Evolutionary conservation across 768 basidiomycete species (phyloP), one percentile per base, ranked within the genome.

Genomic region (Mycena olivaceomarginata): DNA sequence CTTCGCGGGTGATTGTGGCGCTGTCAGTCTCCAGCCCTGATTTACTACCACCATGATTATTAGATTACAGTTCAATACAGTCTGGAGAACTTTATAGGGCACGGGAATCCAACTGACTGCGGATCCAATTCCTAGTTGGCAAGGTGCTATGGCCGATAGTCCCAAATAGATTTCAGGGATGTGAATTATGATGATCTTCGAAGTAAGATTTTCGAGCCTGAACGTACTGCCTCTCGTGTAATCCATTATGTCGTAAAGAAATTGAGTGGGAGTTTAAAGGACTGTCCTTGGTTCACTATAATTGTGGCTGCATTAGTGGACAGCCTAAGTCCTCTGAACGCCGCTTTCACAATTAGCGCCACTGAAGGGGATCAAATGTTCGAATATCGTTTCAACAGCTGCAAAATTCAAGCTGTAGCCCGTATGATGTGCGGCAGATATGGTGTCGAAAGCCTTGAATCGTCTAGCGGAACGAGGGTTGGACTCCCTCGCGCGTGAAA

Each of bases 381-480:
- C 43, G n/a, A 45, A 65, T 20, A 12, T 65, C 41, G 25, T n/a
- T 45, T 22, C 43, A 65, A 65, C 41, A 15, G 10, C 43, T 25
- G 43, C 63, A 65, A 45, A 63, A 65, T 45, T 65, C 63, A 9
- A 65, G 43, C 39, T 65, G 63, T 12, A 65, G 63, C 63, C 62
- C 63, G 13, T 45, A 65, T 41, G 22, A 65, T 45, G 22, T 65
- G 43, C 12, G 41, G 63, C 5, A 46, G 43, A 65, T 22, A 25
- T 65, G n/a, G 22, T 25, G 41, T 45, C 18, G 5, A 65, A 25
- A n/a, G 13, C 22, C 37, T 10, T 45, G 25, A 15, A 31, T 40
- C 8, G 63, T 12, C 63, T 45, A 65, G 13, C 11, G 45, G 45
- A 48, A 48, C 15, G 22, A 11, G 60, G 39, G 7, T 12, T 9